Percentiles rank a stretch among this genome's conserved stretches.
Evolutionary conservation across 768 basidiomycete species (phyloP).

Genomic region (Lactarius quietus): DNA sequence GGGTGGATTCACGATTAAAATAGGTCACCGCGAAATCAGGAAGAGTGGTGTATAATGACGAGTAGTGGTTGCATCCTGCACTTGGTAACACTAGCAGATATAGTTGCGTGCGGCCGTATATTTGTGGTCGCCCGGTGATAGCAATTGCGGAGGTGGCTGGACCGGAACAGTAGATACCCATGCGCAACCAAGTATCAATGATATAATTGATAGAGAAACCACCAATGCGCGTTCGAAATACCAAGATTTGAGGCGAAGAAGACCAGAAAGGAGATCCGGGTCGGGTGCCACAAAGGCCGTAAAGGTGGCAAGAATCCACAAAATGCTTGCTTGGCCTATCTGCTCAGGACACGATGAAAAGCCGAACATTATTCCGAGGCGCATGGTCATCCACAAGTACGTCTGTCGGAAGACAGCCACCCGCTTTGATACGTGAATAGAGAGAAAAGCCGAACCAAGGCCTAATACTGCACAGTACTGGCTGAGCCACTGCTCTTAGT

Average conservation of each 20-base stretch:
- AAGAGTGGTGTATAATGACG: not conserved
- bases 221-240: not conserved
- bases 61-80: not conserved
- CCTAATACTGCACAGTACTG: not conserved
- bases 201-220: not conserved
- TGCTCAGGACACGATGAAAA: not conserved
- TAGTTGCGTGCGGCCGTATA: not conserved
- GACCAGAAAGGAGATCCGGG: not conserved
- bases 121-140: slow-evolving; percentile 7
- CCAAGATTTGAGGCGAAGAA: not conserved
- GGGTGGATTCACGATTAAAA: slow-evolving; percentile 9
- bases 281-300: not conserved
- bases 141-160: not conserved
- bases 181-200: not conserved
- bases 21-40: not conserved
- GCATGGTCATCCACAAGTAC: not conserved
- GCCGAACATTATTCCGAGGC: not conserved
- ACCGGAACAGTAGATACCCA: not conserved
- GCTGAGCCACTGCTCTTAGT: not conserved
- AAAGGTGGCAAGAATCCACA: not conserved
- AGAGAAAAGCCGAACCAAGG: not conserved
- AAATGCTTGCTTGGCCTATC: not conserved
- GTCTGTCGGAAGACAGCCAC: not conserved
- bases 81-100: not conserved
- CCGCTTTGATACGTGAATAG: not conserved